Evolutionary conservation across 345 rosid genomes (phyloP), one percentile per base, ranked within the genome.

Genomic region (Bruguiera sexangula): DNA sequence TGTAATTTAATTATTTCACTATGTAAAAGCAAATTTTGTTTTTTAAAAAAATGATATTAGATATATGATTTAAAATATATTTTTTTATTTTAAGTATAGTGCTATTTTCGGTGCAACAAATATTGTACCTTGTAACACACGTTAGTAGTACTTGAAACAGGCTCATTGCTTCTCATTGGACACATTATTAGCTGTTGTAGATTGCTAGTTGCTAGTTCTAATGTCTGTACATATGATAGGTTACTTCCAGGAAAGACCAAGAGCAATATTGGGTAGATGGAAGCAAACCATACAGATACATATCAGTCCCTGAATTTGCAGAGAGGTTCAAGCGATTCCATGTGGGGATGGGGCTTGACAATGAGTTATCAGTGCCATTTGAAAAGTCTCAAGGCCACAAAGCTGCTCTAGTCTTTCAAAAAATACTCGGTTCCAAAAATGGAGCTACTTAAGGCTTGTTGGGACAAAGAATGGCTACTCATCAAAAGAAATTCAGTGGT

Each of bases 221-320:
- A 24, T 24, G 24, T 0, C 24, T 24, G 2, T 39, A 15, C 34
- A 21, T 13, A 8, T 71, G 71, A 19, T 63, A 82, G 86, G 83
- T 85, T 18, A 76, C 70, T 39, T 85, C 85, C 62, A 83, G 67
- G 65, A 74, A 85, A 68, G 89, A 85, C 69, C 88, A 76, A 79
- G 83, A 73, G 60, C 82, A 73, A 30, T 82, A 85, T 63, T 85
- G 88, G 88, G 66, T 31, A 46, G 76, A 65, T 60, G 34, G 16
- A 29, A 73, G 71, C 54, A 36, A 6, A 50, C 85, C 80, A 37
- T 79, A 81, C 67, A 24, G 68, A n/a, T 79, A 79, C 59, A 72
- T 85, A 22, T 73, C 85, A 56, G 79, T 72, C 18, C 79, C 73
- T 55, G 69, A 73, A 34, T 81, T 83, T 32, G 50, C 69, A 3